Percentiles rank a stretch among this genome's conserved stretches.
These are phyloP conservation scores for Sarocladium kiliense DNA, from an alignment of 2,329 filamentous ascomycete species.

Conservation along the genomic window DNA sequence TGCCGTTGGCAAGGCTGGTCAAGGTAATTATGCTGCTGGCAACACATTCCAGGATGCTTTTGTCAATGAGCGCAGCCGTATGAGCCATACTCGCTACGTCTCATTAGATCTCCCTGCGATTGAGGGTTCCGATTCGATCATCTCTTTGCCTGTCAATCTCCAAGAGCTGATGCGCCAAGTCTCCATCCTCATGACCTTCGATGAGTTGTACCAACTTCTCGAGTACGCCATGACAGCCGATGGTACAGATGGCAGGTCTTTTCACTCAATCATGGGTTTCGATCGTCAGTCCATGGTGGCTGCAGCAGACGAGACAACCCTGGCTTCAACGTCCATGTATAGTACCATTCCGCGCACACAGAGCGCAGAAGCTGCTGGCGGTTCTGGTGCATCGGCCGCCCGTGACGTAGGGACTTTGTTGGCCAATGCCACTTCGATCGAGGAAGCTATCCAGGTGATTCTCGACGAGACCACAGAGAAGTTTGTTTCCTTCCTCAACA, in stretches of 20 bases:
- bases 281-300: slow-evolving; percentile 15
- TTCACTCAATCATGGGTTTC: background rate
- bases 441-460: slow-evolving; percentile 16
- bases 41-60: too few species aligned
- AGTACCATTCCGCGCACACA: slow-evolving; percentile 10
- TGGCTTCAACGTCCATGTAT: slow-evolving; percentile 16
- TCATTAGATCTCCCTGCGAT: slow-evolving; percentile 49
- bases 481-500: slow-evolving; percentile 17
- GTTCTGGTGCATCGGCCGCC: background rate
- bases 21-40: too few species aligned
- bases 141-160: background rate
- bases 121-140: slow-evolving; percentile 21
- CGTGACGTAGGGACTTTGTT: slow-evolving; percentile 5
- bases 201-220: background rate
- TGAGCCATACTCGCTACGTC: slow-evolving; percentile 8
- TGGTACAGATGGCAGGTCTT: background rate
- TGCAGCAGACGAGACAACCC: slow-evolving; percentile 14
- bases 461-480: slow-evolving; percentile 14
- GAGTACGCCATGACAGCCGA: background rate
- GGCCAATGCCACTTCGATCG: slow-evolving; percentile 9
- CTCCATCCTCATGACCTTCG: background rate
- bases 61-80: slow-evolving; percentile 19
- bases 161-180: slow-evolving; percentile 16
- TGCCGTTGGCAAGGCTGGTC: too few species aligned
- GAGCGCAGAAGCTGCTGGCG: background rate